These are phyloP conservation scores for Chlamydomonas asymmetrica DNA, from an alignment of 139 green algal species.

Conservation along the genomic window DNA sequence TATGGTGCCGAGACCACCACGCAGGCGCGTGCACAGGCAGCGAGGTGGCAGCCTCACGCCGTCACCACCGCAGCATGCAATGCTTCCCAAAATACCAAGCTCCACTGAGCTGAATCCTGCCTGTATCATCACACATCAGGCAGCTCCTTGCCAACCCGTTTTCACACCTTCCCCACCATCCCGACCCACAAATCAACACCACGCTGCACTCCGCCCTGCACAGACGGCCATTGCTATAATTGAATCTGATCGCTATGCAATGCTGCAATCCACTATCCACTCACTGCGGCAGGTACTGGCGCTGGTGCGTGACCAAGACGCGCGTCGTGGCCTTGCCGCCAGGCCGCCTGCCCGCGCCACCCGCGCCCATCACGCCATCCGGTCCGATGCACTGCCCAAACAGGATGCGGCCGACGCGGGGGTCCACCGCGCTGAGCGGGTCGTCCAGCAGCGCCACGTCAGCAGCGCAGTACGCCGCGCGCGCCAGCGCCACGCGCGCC, in stretches of 20 bases:
- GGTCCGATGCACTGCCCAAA: conserved; percentile 73
- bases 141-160: too few species aligned
- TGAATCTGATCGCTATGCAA: too few species aligned
- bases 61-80: too few species aligned
- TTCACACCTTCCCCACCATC: too few species aligned
- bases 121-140: too few species aligned
- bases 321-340: conserved; percentile 50
- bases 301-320: conserved; percentile 89
- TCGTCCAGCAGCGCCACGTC: conserved; percentile 85
- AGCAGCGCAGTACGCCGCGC: conserved; percentile 71
- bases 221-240: conserved; percentile 90
- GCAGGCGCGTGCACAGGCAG: too few species aligned
- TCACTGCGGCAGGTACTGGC: conserved; percentile 77
- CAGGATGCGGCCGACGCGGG: conserved; percentile 69
- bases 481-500: conserved; percentile 76
- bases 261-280: too few species aligned
- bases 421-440: conserved; percentile 85
- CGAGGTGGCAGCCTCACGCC: too few species aligned
- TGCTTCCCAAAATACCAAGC: too few species aligned
- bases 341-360: background rate
- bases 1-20: too few species aligned
- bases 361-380: conserved; percentile 54
- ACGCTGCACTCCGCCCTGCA: conserved; percentile 46
- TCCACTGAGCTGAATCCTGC: too few species aligned
- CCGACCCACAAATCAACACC: too few species aligned